These are phyloP conservation scores for Actinidia chinensis DNA, from an alignment of 179 eudicot species.

Conservation along the genomic window DNA sequence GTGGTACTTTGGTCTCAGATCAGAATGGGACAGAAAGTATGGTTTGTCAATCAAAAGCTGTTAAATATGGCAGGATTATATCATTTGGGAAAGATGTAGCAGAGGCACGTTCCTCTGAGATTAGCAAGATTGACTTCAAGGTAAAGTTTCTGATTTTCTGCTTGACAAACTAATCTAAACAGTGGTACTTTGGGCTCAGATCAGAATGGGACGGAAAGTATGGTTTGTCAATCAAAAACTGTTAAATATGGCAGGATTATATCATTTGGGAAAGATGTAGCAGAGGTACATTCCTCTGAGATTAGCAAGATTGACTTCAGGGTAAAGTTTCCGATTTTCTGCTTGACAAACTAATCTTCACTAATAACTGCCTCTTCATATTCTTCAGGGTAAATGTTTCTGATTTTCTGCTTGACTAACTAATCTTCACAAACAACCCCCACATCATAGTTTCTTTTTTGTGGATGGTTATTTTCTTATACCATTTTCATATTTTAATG, in stretches of 20 bases:
- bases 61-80: conserved; percentile 74
- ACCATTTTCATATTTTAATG: background rate
- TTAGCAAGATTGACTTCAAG: conserved; percentile 73
- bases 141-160: conserved; percentile 35
- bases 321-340: conserved; percentile 42
- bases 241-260: conserved; percentile 76
- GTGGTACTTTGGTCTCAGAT: conserved; percentile 30
- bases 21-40: conserved; percentile 31
- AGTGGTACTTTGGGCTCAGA: conserved; percentile 32
- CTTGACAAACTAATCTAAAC: conserved; percentile 5
- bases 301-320: conserved; percentile 68
- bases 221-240: conserved; percentile 26
- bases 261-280: conserved; percentile 87
- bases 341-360: background rate
- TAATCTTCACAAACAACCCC: background rate
- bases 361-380: background rate
- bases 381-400: conserved; percentile 55
- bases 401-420: background rate
- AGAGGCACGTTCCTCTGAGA: conserved; percentile 51
- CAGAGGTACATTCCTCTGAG: conserved; percentile 55
- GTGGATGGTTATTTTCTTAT: background rate
- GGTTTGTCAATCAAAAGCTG: conserved; percentile 29
- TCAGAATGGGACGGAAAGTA: conserved; percentile 31
- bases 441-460: background rate
- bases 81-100: conserved; percentile 92